Base-by-base conservation (phyloP, 2,329 filamentous ascomycete species). In the Rhinocladiella similis region DNA sequence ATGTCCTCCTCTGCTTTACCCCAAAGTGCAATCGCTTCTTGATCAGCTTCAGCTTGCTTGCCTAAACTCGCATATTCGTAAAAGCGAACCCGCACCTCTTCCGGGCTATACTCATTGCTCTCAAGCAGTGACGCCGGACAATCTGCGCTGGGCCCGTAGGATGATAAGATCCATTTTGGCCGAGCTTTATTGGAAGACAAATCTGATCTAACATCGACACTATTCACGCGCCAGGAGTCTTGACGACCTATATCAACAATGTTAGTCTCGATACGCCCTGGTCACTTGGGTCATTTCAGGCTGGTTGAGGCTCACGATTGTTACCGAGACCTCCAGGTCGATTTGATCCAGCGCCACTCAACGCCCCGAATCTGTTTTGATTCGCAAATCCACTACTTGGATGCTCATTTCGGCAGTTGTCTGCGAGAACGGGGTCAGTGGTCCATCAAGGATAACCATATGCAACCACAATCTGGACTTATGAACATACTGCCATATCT, bases 51-150 rank as follows among this genome's bases (percentile, higher is more conserved):
- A 27, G 47, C 56, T 53, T 80, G 71, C 49, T 78, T 72, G 1
- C 89, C 88, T 6, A 80, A 68, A 7, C 83, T 80, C 39, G 79
- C 76, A 1, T 83, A 83, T 50, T 85, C 77, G 67, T 93, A 92
- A 68, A 91, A 87, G 19, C 78, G 75, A 25, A 92, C 69, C 48
- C 91, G 83, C 69, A 96, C 82, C 73, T 97, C 93, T 71, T 97
- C 93, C 39, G 89, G 88, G 67, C 91, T 96, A 70, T 91, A 88
- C 71, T 97, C 93, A 16, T 91, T 82, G 1, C 91, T 91, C 50
- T 91, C 91, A 66, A 96, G 92, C 1, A 97, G 80, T 72, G 96
- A 91, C 16, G 84, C 84, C 0, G 92, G 92, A 1, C 88, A 84
- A 65, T 91, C 83, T 66, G 78, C 81, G 3, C 88, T 88, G 0